Evolutionary conservation across 768 basidiomycete genomes (phyloP), one percentile per base, ranked within the genome.

Genomic region (Mycena vulgaris): DNA sequence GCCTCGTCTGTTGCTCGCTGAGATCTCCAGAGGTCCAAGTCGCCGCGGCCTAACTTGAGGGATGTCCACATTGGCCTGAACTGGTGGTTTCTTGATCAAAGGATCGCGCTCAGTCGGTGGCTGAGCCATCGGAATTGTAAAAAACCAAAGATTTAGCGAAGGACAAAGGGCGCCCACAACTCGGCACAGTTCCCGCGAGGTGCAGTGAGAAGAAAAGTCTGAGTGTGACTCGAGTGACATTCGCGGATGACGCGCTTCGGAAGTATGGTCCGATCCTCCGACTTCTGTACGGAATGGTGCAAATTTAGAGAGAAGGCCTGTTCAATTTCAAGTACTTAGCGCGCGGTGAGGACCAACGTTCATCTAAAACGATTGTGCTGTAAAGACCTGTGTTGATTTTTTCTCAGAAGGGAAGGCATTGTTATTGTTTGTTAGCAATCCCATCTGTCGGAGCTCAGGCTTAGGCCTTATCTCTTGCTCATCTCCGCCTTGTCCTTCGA

Each of bases 101-200:
- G 71, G 71, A 27, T 72, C 71, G 59, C 71, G 71, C 28, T 72
- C 71, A 10, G 62, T 69, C 23, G 71, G 67, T 42, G 52, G 21
- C 21, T 4, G 42, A 25, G 71, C 39, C 67, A 66, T 69, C 28
- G 47, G 33, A 11, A 21, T 8, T 8, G n/a, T 21, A 14, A 3
- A n/a, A 57, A 7, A n/a, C 2, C 37, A 25, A 25, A 40, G 13
- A 45, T 25, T 14, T 23, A 28, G 23, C 55, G 21, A 57, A 25
- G 11, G 31, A 31, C 51, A 52, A 30, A 7, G n/a, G 3, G 11
- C 16, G 55, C 21, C 21, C 51, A 52, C 51, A 31, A 21, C 2
- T 16, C 51, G 51, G 51, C 27, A 19, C 23, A 14, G 25, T 23
- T 45, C 28, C 21, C 28, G 51, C 5, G 31, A 14, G 10, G 14